Percentiles rank a stretch among this genome's conserved stretches.
Conservation (phyloP, 768 basidiomycete genomes). For the Galerina sulciceps region DNA sequence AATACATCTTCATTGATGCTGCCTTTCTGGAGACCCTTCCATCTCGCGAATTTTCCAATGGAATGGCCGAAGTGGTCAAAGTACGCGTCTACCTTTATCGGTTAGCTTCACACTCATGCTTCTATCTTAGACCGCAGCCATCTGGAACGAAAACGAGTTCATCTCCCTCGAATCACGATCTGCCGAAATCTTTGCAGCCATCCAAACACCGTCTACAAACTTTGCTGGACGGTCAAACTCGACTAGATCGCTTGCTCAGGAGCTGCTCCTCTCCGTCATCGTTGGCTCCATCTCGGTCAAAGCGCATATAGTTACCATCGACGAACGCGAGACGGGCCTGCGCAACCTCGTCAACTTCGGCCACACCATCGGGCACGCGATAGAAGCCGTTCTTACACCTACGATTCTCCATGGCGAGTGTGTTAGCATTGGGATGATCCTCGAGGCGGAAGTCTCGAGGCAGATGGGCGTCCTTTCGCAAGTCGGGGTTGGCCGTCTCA, state of each 20-base stretch:
- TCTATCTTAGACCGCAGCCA: conserved; percentile 90
- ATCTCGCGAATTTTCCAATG: conserved; percentile 93
- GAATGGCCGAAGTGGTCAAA: conserved; percentile 99
- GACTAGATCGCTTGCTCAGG: conserved; percentile 77
- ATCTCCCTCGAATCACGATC: conserved; percentile 84
- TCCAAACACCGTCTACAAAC: conserved; percentile 70
- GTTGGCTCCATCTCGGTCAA: conserved; percentile 94
- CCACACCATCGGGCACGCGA: conserved; percentile 97
- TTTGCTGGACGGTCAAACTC: conserved; percentile 57
- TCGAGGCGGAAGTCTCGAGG: conserved; percentile 93
- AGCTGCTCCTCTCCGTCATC: conserved; percentile 88
- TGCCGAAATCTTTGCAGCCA: conserved; percentile 84
- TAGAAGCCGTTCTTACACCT: conserved; percentile 95
- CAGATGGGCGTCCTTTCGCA: conserved; percentile 87
- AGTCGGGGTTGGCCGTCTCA: conserved; percentile 89
- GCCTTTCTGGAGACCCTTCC: conserved; percentile 95
- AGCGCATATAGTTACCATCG: conserved; percentile 94
- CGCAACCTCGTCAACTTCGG: conserved; percentile 99
- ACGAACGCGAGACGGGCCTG: conserved; percentile 95
- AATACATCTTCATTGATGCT: conserved; percentile 96
- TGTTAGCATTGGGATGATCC: conserved; percentile 93
- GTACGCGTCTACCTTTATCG: conserved; percentile 41
- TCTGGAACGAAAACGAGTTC: conserved; percentile 94
- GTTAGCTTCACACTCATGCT: conserved; percentile 1
- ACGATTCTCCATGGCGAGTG: conserved; percentile 96